These are phyloP conservation scores for Microdochium trichocladiopsis DNA, from an alignment of 2,329 filamentous ascomycete species.

Conservation along the genomic window DNA sequence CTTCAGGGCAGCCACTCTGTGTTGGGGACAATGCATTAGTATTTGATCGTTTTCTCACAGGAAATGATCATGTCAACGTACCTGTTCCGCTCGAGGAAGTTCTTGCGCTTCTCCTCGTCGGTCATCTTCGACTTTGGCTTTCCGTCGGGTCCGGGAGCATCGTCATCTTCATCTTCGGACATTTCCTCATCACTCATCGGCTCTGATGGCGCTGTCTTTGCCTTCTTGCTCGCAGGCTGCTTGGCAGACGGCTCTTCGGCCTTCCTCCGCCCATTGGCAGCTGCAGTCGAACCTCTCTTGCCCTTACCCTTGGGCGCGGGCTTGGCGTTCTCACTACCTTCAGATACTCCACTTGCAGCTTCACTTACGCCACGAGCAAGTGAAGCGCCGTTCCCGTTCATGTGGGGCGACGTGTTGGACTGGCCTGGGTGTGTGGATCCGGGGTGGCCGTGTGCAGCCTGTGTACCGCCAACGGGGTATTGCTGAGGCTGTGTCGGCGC, in stretches of 20 bases:
- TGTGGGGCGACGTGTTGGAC: conserved; percentile 42
- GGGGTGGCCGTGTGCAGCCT: conserved; percentile 43
- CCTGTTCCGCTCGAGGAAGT: conserved; percentile 95
- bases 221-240: conserved; percentile 60
- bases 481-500: conserved; percentile 39
- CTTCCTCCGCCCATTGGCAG: conserved; percentile 66
- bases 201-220: conserved; percentile 41
- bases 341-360: conserved; percentile 61
- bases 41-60: not conserved
- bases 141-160: conserved; percentile 48
- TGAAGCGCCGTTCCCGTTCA: conserved; percentile 40
- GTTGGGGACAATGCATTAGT: conserved; percentile 12
- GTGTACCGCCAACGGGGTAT: conserved; percentile 36
- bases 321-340: conserved; percentile 64
- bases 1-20: conserved; percentile 88
- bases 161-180: conserved; percentile 42
- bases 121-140: conserved; percentile 79
- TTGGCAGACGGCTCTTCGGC: conserved; percentile 61
- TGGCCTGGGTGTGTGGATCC: conserved; percentile 24
- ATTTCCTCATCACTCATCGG: conserved; percentile 36
- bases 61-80: conserved; percentile 35
- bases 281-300: conserved; percentile 51
- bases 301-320: conserved; percentile 59
- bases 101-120: conserved; percentile 96
- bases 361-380: conserved; percentile 56